A percentile compares a stretch with the other conserved stretches of the same genome.
These are phyloP conservation scores for Syzygium syzygioides DNA, from an alignment of 441 rosid genomes.

Conservation along the genomic window DNA sequence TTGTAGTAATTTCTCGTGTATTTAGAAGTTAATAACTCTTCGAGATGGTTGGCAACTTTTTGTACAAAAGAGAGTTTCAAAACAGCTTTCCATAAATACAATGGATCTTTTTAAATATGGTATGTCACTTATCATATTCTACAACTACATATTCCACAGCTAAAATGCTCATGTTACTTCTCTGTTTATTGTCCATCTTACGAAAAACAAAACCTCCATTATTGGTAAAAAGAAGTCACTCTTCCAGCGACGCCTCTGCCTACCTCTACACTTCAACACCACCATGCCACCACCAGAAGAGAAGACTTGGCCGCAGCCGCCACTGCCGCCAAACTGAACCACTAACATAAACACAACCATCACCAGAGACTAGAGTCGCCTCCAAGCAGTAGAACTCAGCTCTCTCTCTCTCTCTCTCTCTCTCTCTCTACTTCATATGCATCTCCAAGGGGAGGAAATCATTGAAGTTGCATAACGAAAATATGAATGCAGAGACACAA, in stretches of 20 bases:
- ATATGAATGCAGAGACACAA: background rate
- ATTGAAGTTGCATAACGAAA: background rate
- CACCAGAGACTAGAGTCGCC: background rate
- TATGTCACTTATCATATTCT: no score
- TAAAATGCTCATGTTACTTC: background rate
- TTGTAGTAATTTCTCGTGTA: no score
- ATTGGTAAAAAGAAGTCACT: background rate
- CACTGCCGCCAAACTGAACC: background rate
- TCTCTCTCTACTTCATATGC: background rate
- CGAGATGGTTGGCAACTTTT: no score
- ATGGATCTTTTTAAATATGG: background rate
- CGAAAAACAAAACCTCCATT: background rate
- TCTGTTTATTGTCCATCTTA: no score
- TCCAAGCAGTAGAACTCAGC: background rate
- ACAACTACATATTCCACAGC: no score
- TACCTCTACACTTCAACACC: background rate
- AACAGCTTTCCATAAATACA: background rate
- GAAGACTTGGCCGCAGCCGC: background rate
- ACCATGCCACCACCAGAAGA: background rate
- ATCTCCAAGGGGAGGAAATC: background rate
- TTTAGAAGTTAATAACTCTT: no score
- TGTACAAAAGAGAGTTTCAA: no score
- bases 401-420: background rate
- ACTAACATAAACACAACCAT: background rate
- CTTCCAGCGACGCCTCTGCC: background rate